These are phyloP conservation scores for Ophiostoma angusticollis DNA, from an alignment of 2,329 filamentous ascomycete genomes.

Conservation along the genomic window DNA sequence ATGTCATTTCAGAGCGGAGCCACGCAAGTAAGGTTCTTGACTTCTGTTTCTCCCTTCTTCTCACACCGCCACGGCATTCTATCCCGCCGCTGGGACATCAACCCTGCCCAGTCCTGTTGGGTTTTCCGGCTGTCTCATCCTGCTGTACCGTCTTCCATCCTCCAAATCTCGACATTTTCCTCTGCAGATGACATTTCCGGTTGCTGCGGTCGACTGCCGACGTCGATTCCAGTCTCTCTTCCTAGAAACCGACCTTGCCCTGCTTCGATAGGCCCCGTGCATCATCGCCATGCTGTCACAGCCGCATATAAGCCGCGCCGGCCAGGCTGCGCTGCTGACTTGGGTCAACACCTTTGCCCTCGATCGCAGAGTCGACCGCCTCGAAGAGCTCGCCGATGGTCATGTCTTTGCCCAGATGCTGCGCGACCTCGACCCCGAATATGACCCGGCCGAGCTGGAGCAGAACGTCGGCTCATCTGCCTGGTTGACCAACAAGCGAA, in stretches of 20 bases:
- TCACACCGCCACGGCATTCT: no score
- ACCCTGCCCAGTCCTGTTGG: no score
- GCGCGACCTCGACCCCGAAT: conserved; percentile 44
- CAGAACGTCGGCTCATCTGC: conserved; percentile 29
- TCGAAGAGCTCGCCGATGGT: conserved; percentile 41
- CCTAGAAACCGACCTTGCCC: neutral
- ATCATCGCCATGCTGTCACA: conserved; percentile 22
- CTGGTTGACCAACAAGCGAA: conserved; percentile 59
- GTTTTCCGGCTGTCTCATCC: no score
- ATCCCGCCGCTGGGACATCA: no score
- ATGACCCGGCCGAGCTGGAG: conserved; percentile 41
- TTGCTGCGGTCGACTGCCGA: no score
- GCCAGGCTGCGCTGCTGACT: conserved; percentile 42
- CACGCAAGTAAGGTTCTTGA: no score
- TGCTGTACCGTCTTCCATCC: no score
- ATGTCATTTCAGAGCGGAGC: no score
- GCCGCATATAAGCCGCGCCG: conserved; percentile 25
- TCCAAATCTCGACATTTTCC: no score
- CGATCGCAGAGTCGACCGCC: conserved; percentile 32
- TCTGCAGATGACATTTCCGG: no score
- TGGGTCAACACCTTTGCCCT: conserved; percentile 40
- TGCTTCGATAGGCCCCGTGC: neutral
- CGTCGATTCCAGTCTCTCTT: neutral
- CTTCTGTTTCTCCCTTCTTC: no score
- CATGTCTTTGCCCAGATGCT: conserved; percentile 42